Evolutionary conservation across 768 basidiomycete genomes (phyloP), one percentile per base, ranked within the genome.

Genomic region (Phylloporus scabripes): DNA sequence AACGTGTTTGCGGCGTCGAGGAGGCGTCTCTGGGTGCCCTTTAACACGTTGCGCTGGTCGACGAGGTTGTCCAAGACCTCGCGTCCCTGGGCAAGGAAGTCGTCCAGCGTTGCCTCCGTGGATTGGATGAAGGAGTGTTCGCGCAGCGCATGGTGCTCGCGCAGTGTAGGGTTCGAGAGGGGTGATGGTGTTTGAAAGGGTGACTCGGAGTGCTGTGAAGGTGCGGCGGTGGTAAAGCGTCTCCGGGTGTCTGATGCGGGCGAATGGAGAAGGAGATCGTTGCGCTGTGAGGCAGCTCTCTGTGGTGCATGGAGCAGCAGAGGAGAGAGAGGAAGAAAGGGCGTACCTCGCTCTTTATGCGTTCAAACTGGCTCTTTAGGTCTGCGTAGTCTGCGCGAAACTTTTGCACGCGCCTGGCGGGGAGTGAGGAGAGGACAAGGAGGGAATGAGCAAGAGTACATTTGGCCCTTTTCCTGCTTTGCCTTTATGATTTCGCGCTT

Each of bases 391-490:
- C 95, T 24, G 81, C 70, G 24, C 89, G 81, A 60, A 99, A 93
- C 69, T 92, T 93, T 59, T 90, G 87, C 2, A 95, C 88, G 20
- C 95, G 90, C 76, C 93, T 96, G 60, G 1, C 21, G 53, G 53
- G 37, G 29, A 29, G 38, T 52, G 21, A 53, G 53, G 18, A 3
- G 46, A 28, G 31, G 40, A 39, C 15, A 49, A 23, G 28, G 45
- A 45, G 49, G n/a, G n/a, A 46, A 4, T 23, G 28, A 12, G 34
- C 36, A 70, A 81, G n/a, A n/a, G 59, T 59, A 93, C 90, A 87
- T 85, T 63, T 87, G 78, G 0, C 94, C 96, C 71, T 98, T 98
- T 72, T 97, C 95, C 68, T 93, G 85, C 71, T 96, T 98, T 39
- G 89, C 83, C 58, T 89, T 92, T 45, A 98, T 93, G 62, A 96